phyloP scores from a whole-genome alignment of 2,329 filamentous ascomycete species.

The Scedosporium aurantiacum region DNA sequence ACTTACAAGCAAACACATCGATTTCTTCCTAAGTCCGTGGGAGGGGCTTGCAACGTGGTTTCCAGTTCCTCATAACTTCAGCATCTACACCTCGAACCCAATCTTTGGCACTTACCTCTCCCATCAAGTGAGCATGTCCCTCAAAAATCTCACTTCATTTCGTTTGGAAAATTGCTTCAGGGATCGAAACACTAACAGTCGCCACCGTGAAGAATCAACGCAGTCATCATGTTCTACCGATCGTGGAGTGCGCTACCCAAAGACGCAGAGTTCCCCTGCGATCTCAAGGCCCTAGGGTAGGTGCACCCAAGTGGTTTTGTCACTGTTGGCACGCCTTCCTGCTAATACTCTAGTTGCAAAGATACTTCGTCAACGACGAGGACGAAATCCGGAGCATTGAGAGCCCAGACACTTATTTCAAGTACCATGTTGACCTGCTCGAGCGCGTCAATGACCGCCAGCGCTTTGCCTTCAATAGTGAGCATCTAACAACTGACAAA shows the following conservation, averaged over 20 bases:
- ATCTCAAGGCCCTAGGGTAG: conserved; percentile 65
- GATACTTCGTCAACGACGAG: conserved; percentile 66
- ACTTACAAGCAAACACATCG: neutral
- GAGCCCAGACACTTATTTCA: conserved; percentile 58
- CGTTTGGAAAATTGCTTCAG: too few species aligned
- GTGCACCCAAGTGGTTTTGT: conserved; percentile 12
- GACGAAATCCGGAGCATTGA: conserved; percentile 65
- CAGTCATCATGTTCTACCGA: conserved; percentile 61
- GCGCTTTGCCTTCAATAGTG: conserved; percentile 63
- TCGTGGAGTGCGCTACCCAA: conserved; percentile 55
- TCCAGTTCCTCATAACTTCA: neutral
- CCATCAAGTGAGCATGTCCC: too few species aligned
- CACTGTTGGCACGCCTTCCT: neutral
- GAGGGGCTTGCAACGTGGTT: neutral
- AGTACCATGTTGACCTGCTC: conserved; percentile 63
- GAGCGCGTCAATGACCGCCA: conserved; percentile 68
- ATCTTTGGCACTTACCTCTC: too few species aligned
- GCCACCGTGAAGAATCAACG: neutral
- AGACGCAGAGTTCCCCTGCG: conserved; percentile 54
- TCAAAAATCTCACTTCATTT: too few species aligned
- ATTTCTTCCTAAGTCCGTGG: neutral
- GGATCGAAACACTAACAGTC: too few species aligned
- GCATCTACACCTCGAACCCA: too few species aligned
- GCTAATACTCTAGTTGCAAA: conserved; percentile 20
- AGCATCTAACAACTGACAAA: conserved; percentile 12